Conservation (phyloP, 2,329 filamentous ascomycete genomes). For the Tolypocladium inflatum region DNA sequence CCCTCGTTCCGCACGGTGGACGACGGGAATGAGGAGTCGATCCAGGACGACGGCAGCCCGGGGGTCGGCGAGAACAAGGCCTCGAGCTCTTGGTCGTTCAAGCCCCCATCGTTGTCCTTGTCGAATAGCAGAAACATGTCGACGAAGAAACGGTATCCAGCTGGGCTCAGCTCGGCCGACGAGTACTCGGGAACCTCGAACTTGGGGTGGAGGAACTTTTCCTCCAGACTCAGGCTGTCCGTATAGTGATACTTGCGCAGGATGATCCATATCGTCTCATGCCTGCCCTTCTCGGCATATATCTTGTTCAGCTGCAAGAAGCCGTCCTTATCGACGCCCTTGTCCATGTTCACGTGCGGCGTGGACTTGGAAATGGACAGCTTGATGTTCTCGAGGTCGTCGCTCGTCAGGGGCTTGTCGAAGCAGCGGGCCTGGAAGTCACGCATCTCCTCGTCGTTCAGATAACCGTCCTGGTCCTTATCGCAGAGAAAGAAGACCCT, state of each 20-base stretch:
- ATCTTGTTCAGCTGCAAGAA: slow-evolving; percentile 91
- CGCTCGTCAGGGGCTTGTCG: slow-evolving; percentile 69
- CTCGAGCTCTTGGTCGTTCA: slow-evolving; percentile 76
- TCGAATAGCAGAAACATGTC: slow-evolving; percentile 93
- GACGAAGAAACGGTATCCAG: slow-evolving; percentile 94
- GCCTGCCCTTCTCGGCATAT: slow-evolving; percentile 92
- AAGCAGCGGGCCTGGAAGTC: slow-evolving; percentile 91
- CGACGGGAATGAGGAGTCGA: slow-evolving; percentile 80
- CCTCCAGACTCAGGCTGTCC: slow-evolving; percentile 84
- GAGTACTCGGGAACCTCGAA: slow-evolving; percentile 90
- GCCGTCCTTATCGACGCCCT: slow-evolving; percentile 70
- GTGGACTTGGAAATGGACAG: slow-evolving; percentile 65
- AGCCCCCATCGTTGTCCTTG: slow-evolving; percentile 91
- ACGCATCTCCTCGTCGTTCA: slow-evolving; percentile 84
- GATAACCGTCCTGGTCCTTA: slow-evolving; percentile 87
- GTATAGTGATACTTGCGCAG: slow-evolving; percentile 92
- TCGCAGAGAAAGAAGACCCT: slow-evolving; percentile 94
- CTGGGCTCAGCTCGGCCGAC: slow-evolving; percentile 87
- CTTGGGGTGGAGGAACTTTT: slow-evolving; percentile 84
- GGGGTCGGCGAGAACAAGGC: slow-evolving; percentile 90
- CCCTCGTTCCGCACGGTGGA: slow-evolving; percentile 93
- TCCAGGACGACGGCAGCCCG: slow-evolving; percentile 78
- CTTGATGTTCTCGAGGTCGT: slow-evolving; percentile 89
- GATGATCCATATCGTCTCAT: slow-evolving; percentile 98
- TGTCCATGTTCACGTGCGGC: slow-evolving; percentile 51